Evolutionary conservation across 2,329 filamentous ascomycete genomes (phyloP), one percentile per base, ranked within the genome.

Genomic region (Microdochium nivale): DNA sequence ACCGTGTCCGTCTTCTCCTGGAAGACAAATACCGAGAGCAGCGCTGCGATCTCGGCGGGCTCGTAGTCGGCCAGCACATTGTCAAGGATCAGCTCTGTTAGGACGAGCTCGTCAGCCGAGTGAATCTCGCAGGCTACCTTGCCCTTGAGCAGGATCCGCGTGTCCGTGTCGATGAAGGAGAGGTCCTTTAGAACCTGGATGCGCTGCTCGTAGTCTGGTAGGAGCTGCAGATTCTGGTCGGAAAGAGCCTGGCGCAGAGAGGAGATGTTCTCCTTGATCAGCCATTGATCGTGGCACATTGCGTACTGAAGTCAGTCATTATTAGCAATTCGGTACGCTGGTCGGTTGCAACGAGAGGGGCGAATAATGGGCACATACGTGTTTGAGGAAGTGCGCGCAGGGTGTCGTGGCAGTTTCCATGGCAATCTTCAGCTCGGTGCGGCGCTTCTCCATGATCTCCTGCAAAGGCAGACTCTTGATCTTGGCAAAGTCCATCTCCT

Each of bases 41-140:
- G 77, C 11, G 94, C 91, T 1, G 95, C 94, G 55, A 99, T 97
- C 69, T 99, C 94, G 59, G 95, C 90, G 1, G 92, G 90, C 61
- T 96, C 92, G 67, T 94, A 96, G 55, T 95, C 88, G 49, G 92
- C 91, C 2, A 99, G 83, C 2, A 96, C 90, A 61, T 99, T 99
- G 70, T 99, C 94, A 19, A 99, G 83, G 48, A 99, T 90, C 5
- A 97, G 80, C 67, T 99, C 94, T 0, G 94, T 99, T 19, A 99
- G 80, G 1, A 99, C 92, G 0, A 99, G 80, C 69, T 99, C 94
- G 65, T 97, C 92, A 19, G 91, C 91, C 0, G 92, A 96, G 69
- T 97, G 94, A 54, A 99, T 92, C 70, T 99, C 94, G 71, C 94
- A 99, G 3, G 94, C 94, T 23, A 99, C 94, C 68, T 97, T 97